Evolutionary conservation across 805 yeast genomes (phyloP).

Genomic region (Candida caryicola): DNA sequence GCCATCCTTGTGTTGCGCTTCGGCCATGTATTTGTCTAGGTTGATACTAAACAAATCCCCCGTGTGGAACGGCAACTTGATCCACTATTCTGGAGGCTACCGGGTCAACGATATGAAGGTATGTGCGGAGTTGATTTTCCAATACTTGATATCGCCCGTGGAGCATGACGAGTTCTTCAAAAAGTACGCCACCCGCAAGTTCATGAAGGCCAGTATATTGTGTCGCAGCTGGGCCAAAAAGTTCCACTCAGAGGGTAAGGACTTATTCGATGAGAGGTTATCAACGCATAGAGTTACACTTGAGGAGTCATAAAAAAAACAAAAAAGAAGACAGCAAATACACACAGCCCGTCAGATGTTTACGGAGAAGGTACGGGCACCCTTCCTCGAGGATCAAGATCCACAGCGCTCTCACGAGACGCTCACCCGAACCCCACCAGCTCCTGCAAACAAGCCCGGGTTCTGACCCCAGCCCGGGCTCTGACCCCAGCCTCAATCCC

Average conservation of each 20-base stretch:
- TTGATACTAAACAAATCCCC: constrained; percentile 61
- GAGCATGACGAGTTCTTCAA: constrained; percentile 90
- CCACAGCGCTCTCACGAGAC: too few relatives aligned
- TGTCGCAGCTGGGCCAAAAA: constrained; percentile 84
- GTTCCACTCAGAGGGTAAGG: constrained; percentile 45
- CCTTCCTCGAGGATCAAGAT: too few relatives aligned
- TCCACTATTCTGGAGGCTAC: constrained; percentile 91
- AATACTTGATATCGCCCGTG: constrained; percentile 75
- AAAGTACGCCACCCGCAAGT: constrained; percentile 86
- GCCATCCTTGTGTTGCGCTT: constrained; percentile 82
- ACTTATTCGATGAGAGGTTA: constrained; percentile 29
- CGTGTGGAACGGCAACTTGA: constrained; percentile 82
- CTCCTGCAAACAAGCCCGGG: too few relatives aligned
- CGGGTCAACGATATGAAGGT: constrained; percentile 68
- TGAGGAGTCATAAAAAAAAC: constrained; percentile 4
- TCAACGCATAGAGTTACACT: constrained; percentile 18
- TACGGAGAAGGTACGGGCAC: too few relatives aligned
- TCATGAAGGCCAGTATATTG: constrained; percentile 77
- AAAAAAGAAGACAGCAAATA: not conserved
- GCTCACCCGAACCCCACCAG: too few relatives aligned
- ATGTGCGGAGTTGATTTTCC: constrained; percentile 69
- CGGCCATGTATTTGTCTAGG: constrained; percentile 82
- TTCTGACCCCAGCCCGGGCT: too few relatives aligned
- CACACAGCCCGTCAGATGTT: too few relatives aligned
- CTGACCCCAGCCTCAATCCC: too few relatives aligned